Evolutionary conservation across 2,329 filamentous ascomycete species (phyloP).

Genomic region (Colletotrichum karsti): DNA sequence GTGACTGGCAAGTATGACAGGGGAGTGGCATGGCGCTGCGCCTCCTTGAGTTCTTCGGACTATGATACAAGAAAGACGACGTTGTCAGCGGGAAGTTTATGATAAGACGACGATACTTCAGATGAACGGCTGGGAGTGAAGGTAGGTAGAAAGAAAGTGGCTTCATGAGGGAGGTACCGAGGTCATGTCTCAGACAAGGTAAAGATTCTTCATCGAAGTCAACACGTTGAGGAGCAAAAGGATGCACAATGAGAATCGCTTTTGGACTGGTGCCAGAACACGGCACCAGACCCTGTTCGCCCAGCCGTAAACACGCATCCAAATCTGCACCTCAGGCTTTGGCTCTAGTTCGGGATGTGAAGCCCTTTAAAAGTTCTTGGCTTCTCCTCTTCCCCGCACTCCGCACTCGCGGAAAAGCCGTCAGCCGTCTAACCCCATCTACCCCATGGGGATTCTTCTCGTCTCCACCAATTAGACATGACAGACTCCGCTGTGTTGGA

Average conservation of each 20-base stretch:
- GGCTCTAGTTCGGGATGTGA: neutral
- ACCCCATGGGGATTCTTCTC: conserved; percentile 15
- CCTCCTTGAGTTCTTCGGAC: neutral
- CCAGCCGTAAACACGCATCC: neutral
- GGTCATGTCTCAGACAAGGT: neutral
- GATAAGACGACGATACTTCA: too few relatives aligned
- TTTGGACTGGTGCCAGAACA: neutral
- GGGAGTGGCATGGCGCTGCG: neutral
- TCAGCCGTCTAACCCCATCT: conserved; percentile 19
- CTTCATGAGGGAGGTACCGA: too few relatives aligned
- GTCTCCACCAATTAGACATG: conserved; percentile 22
- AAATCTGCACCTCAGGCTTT: neutral
- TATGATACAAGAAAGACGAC: neutral
- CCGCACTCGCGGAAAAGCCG: conserved; percentile 23
- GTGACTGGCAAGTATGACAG: neutral
- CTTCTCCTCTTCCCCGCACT: conserved; percentile 22
- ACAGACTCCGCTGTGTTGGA: conserved; percentile 3
- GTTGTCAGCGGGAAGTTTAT: too few relatives aligned
- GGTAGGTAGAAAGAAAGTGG: neutral
- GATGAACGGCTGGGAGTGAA: neutral
- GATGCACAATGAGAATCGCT: too few relatives aligned
- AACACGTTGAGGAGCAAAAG: too few relatives aligned
- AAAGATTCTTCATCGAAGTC: too few relatives aligned
- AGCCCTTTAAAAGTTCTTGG: conserved; percentile 4
- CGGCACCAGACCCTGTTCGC: conserved; percentile 3